Evolutionary conservation across 108 stramenopile genomes (phyloP).

Genomic region (Nitzschia putrida): DNA sequence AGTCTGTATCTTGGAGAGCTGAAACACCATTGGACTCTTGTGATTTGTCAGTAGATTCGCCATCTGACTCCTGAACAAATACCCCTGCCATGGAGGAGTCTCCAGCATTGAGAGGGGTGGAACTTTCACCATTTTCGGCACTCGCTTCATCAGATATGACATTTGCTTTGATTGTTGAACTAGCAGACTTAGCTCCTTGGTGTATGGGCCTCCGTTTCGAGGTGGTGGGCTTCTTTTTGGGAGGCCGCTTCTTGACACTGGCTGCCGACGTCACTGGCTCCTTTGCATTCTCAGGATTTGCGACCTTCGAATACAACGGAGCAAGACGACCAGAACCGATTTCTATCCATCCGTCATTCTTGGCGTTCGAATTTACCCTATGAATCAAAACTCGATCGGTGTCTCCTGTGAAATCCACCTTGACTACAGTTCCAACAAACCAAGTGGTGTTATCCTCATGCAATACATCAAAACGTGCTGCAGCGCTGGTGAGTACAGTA

Average conservation of each 20-base stretch:
- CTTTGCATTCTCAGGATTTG: not conserved
- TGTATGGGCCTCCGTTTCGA: not conserved
- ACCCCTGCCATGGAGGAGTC: constrained; percentile 21
- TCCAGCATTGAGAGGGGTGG: not conserved
- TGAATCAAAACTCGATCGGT: constrained; percentile 71
- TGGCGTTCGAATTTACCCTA: constrained; percentile 50
- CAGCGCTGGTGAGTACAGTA: not conserved
- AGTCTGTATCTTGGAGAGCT: not conserved
- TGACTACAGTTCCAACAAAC: constrained; percentile 63
- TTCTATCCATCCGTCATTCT: constrained; percentile 76
- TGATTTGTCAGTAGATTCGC: not conserved
- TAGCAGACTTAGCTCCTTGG: not conserved
- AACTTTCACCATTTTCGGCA: not conserved
- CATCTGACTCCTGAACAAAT: constrained; percentile 17
- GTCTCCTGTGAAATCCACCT: constrained; percentile 53
- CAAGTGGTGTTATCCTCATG: constrained; percentile 55
- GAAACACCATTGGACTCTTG: not conserved
- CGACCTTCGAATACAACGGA: constrained; percentile 32
- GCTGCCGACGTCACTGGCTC: not conserved
- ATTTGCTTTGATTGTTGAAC: not conserved
- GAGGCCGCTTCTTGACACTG: not conserved
- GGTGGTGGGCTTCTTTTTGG: not conserved
- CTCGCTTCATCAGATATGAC: constrained; percentile 5
- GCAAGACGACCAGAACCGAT: constrained; percentile 67
- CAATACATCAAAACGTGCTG: constrained; percentile 81